Evolutionary conservation across 306 rosid species (phyloP).

Genomic region (Echinosophora koreensis): DNA sequence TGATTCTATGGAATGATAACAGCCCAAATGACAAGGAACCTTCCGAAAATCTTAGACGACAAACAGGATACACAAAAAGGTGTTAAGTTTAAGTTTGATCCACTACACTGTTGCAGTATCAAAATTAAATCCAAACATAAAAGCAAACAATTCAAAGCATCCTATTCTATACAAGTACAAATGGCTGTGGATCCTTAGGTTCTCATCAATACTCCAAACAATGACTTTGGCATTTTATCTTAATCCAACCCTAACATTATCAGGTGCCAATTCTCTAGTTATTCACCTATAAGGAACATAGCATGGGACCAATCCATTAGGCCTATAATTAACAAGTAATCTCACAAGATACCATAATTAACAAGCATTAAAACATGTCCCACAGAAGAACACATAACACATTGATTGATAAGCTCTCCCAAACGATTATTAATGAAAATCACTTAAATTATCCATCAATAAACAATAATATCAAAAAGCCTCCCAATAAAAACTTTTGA

Average conservation of each 20-base stretch:
- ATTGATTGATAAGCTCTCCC: slow-evolving; percentile 13
- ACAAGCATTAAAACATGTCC: slow-evolving; percentile 2
- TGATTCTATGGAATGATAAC: slow-evolving; percentile 11
- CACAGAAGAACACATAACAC: neutral
- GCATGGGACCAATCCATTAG: neutral
- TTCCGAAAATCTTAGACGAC: neutral
- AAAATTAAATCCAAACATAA: slow-evolving; percentile 27
- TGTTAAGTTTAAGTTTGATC: slow-evolving; percentile 4
- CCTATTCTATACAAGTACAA: slow-evolving; percentile 33
- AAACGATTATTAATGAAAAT: slow-evolving; percentile 25
- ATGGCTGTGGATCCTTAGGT: neutral
- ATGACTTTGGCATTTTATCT: neutral
- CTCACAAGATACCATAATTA: slow-evolving; percentile 39
- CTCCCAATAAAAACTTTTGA: neutral
- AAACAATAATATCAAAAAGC: neutral
- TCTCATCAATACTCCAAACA: slow-evolving; percentile 14
- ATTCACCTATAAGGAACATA: slow-evolving; percentile 10
- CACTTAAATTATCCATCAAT: slow-evolving; percentile 12
- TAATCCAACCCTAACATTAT: slow-evolving; percentile 32
- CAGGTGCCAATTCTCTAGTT: neutral
- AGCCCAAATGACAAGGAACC: neutral
- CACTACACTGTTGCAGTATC: neutral
- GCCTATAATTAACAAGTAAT: slow-evolving; percentile 8
- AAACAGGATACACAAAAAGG: neutral
- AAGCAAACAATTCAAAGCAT: slow-evolving; percentile 16